A percentile compares a stretch with the other conserved stretches of the same genome.
Conservation (phyloP, 2,329 filamentous ascomycete genomes). For the Fusarium nurragi region DNA sequence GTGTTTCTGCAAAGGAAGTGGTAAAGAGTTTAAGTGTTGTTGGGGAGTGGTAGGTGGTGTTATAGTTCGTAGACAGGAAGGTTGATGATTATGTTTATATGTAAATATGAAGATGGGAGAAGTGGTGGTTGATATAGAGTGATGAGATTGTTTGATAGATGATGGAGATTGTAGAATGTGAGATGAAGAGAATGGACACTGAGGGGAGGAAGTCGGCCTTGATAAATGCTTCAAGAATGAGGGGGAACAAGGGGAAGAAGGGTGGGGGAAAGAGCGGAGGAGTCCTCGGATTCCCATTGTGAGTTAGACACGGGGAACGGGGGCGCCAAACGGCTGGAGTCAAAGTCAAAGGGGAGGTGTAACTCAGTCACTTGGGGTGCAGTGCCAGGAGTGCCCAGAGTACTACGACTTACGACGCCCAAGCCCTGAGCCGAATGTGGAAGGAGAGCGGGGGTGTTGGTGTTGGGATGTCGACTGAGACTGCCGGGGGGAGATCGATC, state of each 20-base stretch:
- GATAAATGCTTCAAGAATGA: constrained; percentile 36
- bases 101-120: background rate
- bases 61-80: constrained; percentile 6
- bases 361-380: constrained; percentile 23
- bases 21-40: constrained; percentile 10
- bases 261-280: constrained; percentile 38
- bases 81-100: constrained; percentile 7
- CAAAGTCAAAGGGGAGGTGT: constrained; percentile 7
- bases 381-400: constrained; percentile 19
- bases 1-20: constrained; percentile 7
- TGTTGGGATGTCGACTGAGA: constrained; percentile 17
- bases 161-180: constrained; percentile 20
- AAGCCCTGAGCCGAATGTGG: constrained; percentile 36
- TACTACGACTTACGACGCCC: constrained; percentile 33
- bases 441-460: constrained; percentile 33
- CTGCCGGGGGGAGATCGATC: constrained; percentile 39
- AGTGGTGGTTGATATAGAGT: background rate
- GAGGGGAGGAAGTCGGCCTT: constrained; percentile 25
- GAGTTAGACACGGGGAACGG: constrained; percentile 29
- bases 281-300: constrained; percentile 29
- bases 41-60: background rate
- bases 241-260: constrained; percentile 29
- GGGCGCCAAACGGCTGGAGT: constrained; percentile 26
- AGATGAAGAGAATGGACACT: constrained; percentile 18
- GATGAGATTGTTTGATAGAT: background rate